phyloP scores from a whole-genome alignment of 2,329 filamentous ascomycete genomes.

The Chaetomium sp. region DNA sequence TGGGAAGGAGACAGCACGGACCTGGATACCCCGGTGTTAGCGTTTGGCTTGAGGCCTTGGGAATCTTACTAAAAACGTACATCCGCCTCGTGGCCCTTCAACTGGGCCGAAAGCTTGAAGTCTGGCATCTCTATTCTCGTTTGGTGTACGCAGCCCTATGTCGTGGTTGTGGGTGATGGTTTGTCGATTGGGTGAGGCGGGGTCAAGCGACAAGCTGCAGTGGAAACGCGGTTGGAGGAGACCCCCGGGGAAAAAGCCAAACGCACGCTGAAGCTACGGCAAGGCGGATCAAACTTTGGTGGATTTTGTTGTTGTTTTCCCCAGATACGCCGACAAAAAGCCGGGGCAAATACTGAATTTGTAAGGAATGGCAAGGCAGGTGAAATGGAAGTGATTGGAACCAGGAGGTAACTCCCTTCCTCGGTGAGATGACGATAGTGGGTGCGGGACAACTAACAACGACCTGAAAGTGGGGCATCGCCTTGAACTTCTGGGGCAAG shows the following conservation, averaged over 20 bases:
- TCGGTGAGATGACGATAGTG: neutral
- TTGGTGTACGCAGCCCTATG: too few species aligned
- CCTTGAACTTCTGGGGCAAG: neutral
- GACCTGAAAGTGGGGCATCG: slow-evolving; percentile 4
- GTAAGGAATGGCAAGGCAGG: slow-evolving; percentile 13
- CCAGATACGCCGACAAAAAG: neutral
- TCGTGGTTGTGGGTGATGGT: neutral
- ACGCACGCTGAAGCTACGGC: neutral
- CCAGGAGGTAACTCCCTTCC: too few species aligned
- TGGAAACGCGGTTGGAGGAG: too few species aligned
- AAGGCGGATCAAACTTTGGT: neutral
- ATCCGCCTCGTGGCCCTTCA: slow-evolving; percentile 88
- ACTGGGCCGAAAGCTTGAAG: slow-evolving; percentile 88
- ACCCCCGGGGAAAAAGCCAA: neutral
- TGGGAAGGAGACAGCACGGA: slow-evolving; percentile 78
- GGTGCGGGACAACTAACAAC: slow-evolving; percentile 1
- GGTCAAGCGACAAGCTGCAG: neutral
- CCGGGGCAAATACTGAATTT: slow-evolving; percentile 7
- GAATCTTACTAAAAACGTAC: slow-evolving; percentile 41
- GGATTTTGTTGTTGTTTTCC: neutral
- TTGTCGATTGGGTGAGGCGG: neutral
- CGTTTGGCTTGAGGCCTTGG: neutral
- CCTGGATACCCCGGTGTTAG: slow-evolving; percentile 46
- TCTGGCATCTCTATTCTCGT: slow-evolving; percentile 52
- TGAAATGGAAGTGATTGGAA: slow-evolving; percentile 18